These are phyloP conservation scores for Amauroascus verrucosus DNA, from an alignment of 2,329 filamentous ascomycete genomes.

Conservation along the genomic window DNA sequence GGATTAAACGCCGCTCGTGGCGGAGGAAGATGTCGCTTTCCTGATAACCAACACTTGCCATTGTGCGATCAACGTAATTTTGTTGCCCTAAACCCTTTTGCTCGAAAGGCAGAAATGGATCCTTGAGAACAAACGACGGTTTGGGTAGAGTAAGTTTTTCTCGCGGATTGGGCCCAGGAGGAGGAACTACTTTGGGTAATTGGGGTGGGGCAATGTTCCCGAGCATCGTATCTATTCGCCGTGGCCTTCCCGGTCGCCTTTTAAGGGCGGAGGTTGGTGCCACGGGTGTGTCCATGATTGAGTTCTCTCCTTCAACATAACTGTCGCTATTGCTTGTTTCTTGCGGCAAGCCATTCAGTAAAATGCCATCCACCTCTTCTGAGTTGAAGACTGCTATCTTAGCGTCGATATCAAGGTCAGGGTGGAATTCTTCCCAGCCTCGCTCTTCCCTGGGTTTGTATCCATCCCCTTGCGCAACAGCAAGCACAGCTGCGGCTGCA, in stretches of 20 bases:
- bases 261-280: slow-evolving; percentile 33
- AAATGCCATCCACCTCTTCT: slow-evolving; percentile 72
- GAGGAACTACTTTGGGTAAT: slow-evolving; percentile 42
- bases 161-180: slow-evolving; percentile 41
- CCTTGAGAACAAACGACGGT: slow-evolving; percentile 38
- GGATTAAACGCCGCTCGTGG: slow-evolving; percentile 60
- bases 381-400: slow-evolving; percentile 68
- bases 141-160: slow-evolving; percentile 42
- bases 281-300: slow-evolving; percentile 28
- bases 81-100: slow-evolving; percentile 75
- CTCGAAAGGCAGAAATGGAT: slow-evolving; percentile 49
- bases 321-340: slow-evolving; percentile 18
- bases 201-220: slow-evolving; percentile 50
- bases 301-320: slow-evolving; percentile 35
- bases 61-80: slow-evolving; percentile 88
- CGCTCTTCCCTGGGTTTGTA: slow-evolving; percentile 96
- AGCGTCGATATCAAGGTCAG: slow-evolving; percentile 79
- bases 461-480: slow-evolving; percentile 82
- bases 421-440: slow-evolving; percentile 96
- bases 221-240: slow-evolving; percentile 51
- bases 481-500: slow-evolving; percentile 73
- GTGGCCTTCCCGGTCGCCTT: slow-evolving; percentile 53
- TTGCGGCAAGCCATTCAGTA: slow-evolving; percentile 29
- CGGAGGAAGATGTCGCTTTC: slow-evolving; percentile 82
- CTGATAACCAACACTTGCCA: slow-evolving; percentile 93